Base-by-base conservation (phyloP, 345 rosid species). In the Erysimum cheiranthoides region DNA sequence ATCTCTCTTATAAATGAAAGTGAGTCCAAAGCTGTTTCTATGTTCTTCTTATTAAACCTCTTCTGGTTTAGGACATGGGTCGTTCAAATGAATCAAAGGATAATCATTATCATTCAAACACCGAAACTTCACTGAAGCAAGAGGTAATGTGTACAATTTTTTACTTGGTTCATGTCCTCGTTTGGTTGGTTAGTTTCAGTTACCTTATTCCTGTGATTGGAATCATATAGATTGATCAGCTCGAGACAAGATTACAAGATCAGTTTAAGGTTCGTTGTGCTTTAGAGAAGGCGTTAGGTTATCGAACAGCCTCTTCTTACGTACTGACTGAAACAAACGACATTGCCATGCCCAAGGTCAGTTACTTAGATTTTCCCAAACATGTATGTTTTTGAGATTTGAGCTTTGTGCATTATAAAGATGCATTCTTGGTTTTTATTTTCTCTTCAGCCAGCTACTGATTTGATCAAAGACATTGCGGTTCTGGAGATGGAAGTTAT, bases 401-500 rank as follows among this genome's bases (percentile, higher is more conserved):
- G 39, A 61, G 52, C 49, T 63, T 57, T 39, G 73, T 40, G 63
- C 25, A n/a, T 9, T 9, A 13, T 40, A 32, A 42, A 13, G 34
- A 51, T 66, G 61, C 9, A 16, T 61, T 73, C 28, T 68, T 60
- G 57, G 39, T 42, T 18, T 43, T 50, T 27, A 36, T 67, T 71
- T 17, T 46, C 3, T 39, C 35, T 71, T 57, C 87, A 95, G 97
- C 88, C 94, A 28, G 94, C 96, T 66, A 85, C 85, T 52, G 89
- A 92, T 74, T 71, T 95, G 69, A 93, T 95, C 61, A 95, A 86
- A 82, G 98, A 92, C 78, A 88, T 90, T 30, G 89, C 97, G 0
- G 92, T 89, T 36, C 77, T 95, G 36, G 98, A 95, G 84, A 78
- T 90, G 86, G 99, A 95, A 85, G 98, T 95, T 36, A 90, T 86